Evolutionary conservation across 2,329 filamentous ascomycete genomes (phyloP).

Genomic region (Hysterium pulicare): DNA sequence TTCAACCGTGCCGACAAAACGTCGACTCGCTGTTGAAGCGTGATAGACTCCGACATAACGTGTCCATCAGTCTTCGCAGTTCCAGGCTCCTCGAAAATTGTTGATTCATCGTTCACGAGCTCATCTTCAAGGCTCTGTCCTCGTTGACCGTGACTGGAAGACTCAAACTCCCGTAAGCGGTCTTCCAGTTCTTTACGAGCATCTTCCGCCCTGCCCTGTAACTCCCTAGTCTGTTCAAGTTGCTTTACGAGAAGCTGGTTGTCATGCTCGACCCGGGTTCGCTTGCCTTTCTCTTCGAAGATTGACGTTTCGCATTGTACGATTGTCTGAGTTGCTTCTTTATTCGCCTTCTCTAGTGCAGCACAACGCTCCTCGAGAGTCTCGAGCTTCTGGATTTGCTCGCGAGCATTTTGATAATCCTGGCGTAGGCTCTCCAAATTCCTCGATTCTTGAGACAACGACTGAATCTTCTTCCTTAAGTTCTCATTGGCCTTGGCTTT

Average conservation of each 20-base stretch:
- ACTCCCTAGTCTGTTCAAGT: conserved; percentile 45
- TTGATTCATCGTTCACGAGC: conserved; percentile 31
- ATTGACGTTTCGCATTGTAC: conserved; percentile 51
- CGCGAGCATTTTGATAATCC: conserved; percentile 44
- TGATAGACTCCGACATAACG: conserved; percentile 32
- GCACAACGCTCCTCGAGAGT: conserved; percentile 43
- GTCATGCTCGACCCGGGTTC: conserved; percentile 48
- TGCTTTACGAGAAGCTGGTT: conserved; percentile 46
- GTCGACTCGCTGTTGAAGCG: conserved; percentile 40
- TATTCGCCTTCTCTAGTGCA: conserved; percentile 48
- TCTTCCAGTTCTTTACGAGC: conserved; percentile 46
- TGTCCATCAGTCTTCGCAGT: conserved; percentile 20
- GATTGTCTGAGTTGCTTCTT: conserved; percentile 49
- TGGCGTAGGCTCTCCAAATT: conserved; percentile 41
- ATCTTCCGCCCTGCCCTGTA: conserved; percentile 48
- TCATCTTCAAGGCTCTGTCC: conserved; percentile 41
- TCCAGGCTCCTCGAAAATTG: conserved; percentile 20
- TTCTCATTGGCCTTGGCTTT: conserved; percentile 52
- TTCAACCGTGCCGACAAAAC: conserved; percentile 34
- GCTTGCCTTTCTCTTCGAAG: conserved; percentile 48
- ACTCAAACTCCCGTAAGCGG: conserved; percentile 41
- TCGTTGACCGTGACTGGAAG: conserved; percentile 24
- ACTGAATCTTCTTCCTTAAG: conserved; percentile 52
- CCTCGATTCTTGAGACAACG: conserved; percentile 47
- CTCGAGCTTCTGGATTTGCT: conserved; percentile 45